A percentile compares a stretch with the other conserved stretches of the same genome.
These are phyloP conservation scores for Anisogramma anomala DNA, from an alignment of 2,329 filamentous ascomycete species.

Conservation along the genomic window DNA sequence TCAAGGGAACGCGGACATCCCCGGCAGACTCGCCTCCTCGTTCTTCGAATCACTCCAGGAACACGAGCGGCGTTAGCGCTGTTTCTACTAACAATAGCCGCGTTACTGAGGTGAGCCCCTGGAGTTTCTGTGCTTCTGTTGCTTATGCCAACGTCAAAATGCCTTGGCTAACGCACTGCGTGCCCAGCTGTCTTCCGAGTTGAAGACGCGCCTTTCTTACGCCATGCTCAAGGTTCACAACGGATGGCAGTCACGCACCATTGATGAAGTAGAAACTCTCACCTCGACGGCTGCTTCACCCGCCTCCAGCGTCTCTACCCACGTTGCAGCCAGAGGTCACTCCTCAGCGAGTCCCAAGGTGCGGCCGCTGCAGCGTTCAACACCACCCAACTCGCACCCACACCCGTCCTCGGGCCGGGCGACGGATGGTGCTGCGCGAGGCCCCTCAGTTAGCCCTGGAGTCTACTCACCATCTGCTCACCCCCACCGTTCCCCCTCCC, in stretches of 20 bases:
- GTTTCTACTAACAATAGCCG: slow-evolving; percentile 52
- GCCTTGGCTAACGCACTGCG: slow-evolving; percentile 16
- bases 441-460: slow-evolving; percentile 27
- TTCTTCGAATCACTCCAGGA: slow-evolving; percentile 52
- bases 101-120: slow-evolving; percentile 64
- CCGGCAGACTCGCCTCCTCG: slow-evolving; percentile 36
- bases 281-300: slow-evolving; percentile 59
- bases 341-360: slow-evolving; percentile 45
- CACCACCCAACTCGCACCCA: slow-evolving; percentile 24
- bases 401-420: slow-evolving; percentile 15
- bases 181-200: slow-evolving; percentile 58
- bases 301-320: slow-evolving; percentile 43
- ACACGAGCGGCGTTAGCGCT: slow-evolving; percentile 55
- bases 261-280: slow-evolving; percentile 66
- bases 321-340: slow-evolving; percentile 36
- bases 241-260: slow-evolving; percentile 69
- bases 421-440: neutral
- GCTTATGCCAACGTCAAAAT: too few species aligned
- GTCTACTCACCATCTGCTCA: neutral
- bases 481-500: slow-evolving; percentile 18
- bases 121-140: too few species aligned
- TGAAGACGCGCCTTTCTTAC: slow-evolving; percentile 77
- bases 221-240: slow-evolving; percentile 90
- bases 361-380: neutral
- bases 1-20: slow-evolving; percentile 42